Evolutionary conservation across 805 yeast genomes (phyloP).

Genomic region (Pichia scutulata): DNA sequence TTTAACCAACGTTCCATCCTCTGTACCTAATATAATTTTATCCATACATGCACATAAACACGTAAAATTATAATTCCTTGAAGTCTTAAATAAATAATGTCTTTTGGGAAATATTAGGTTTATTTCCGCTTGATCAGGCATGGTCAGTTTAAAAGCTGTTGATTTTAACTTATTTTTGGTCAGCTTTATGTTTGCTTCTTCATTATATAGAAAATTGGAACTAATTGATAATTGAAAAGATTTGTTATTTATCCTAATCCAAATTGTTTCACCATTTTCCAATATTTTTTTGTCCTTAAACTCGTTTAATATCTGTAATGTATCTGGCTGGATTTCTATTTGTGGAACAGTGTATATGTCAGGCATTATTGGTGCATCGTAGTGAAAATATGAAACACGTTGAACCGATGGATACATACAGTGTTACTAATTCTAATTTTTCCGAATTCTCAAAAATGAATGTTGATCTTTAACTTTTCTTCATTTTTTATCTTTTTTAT

Average conservation of each 20-base stretch:
- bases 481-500: no score
- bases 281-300: not conserved
- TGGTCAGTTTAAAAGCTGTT: not conserved
- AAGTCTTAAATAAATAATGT: slow-evolving; percentile 21
- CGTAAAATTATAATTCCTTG: not conserved
- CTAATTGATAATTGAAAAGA: not conserved
- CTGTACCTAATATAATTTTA: slow-evolving; percentile 2
- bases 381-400: no score
- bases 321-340: slow-evolving; percentile 4
- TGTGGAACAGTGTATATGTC: not conserved
- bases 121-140: not conserved
- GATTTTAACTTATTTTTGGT: not conserved
- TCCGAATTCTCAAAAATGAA: not conserved
- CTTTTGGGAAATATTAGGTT: not conserved
- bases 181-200: not conserved
- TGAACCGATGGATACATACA: no score
- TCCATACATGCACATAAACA: not conserved
- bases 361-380: not conserved
- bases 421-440: no score
- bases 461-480: not conserved
- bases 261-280: not conserved
- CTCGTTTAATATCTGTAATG: not conserved
- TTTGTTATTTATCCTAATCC: not conserved
- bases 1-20: slow-evolving; percentile 3
- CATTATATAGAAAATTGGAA: not conserved